phyloP scores from a whole-genome alignment of 1,284 basidiomycete species.

The Pyrrhoderma noxium region DNA sequence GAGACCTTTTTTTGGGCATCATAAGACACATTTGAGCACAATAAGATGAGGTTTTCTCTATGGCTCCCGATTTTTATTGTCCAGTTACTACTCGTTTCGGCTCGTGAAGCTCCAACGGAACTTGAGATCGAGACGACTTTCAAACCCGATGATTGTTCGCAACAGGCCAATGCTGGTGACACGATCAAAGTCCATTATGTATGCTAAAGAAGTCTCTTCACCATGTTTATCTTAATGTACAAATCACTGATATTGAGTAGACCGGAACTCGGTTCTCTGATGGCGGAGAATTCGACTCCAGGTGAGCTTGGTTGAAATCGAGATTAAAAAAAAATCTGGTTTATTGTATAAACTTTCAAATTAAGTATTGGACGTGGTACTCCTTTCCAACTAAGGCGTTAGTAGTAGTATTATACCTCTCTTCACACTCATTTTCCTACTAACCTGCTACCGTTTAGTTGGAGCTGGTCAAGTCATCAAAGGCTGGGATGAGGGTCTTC shows the following conservation, averaged over 20 bases:
- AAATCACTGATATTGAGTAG: constrained; percentile 35
- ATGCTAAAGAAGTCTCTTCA: constrained; percentile 27
- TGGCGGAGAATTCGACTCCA: constrained; percentile 80
- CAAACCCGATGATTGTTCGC: constrained; percentile 50
- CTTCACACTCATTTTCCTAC: too few relatives aligned
- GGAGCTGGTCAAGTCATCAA: constrained; percentile 76
- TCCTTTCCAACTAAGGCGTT: constrained; percentile 66
- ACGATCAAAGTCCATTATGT: constrained; percentile 73
- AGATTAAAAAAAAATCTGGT: neutral
- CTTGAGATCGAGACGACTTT: constrained; percentile 57
- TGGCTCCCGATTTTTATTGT: constrained; percentile 27
- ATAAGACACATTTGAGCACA: neutral
- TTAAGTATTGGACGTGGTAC: constrained; percentile 54
- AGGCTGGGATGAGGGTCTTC: constrained; percentile 75
- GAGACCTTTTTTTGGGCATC: too few relatives aligned
- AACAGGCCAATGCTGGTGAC: constrained; percentile 59
- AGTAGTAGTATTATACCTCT: constrained; percentile 22
- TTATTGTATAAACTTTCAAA: neutral
- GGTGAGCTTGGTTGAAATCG: constrained; percentile 33
- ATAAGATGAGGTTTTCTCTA: constrained; percentile 41
- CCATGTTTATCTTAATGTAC: neutral
- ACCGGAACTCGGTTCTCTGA: constrained; percentile 68
- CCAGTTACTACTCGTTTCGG: constrained; percentile 32
- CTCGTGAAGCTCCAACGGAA: constrained; percentile 41
- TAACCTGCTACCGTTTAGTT: too few relatives aligned